These are phyloP conservation scores for Sphaerobolus stellatus DNA, from an alignment of 1,284 basidiomycete species.

Conservation along the genomic window DNA sequence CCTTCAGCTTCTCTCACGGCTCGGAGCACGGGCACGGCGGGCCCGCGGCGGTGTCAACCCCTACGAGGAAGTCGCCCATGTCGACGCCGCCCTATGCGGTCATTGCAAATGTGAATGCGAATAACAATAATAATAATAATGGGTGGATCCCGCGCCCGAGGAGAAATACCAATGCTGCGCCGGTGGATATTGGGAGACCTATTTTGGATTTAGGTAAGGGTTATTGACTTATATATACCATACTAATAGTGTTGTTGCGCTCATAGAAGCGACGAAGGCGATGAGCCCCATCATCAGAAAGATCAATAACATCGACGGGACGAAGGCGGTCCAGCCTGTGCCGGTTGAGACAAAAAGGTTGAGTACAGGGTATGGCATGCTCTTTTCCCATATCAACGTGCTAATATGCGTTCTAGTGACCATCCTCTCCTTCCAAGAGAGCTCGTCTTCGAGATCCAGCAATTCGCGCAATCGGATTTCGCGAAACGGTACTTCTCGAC, in stretches of 20 bases:
- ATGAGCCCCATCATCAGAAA: slow-evolving; percentile 79
- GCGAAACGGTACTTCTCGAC: slow-evolving; percentile 87
- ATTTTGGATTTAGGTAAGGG: slow-evolving; percentile 18
- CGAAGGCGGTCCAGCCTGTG: too few species aligned
- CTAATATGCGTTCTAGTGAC: slow-evolving; percentile 38
- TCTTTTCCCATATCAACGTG: slow-evolving; percentile 10
- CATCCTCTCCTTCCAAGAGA: slow-evolving; percentile 74
- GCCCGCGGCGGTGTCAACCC: too few species aligned
- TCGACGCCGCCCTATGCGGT: not conserved
- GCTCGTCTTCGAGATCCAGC: slow-evolving; percentile 78
- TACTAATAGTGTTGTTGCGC: slow-evolving; percentile 5
- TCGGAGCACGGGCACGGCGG: too few species aligned
- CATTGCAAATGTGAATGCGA: not conserved
- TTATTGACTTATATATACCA: slow-evolving; percentile 8
- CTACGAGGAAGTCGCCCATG: not conserved
- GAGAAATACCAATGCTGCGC: slow-evolving; percentile 4
- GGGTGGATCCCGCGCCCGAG: slow-evolving; percentile 10
- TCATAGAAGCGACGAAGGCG: slow-evolving; percentile 63
- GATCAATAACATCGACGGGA: too few species aligned
- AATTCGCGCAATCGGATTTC: slow-evolving; percentile 81
- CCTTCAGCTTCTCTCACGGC: not conserved
- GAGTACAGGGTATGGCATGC: slow-evolving; percentile 57
- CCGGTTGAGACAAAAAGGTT: slow-evolving; percentile 52
- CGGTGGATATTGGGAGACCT: slow-evolving; percentile 18
- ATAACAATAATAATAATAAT: not conserved